A percentile compares a stretch with the other conserved stretches of the same genome.
Evolutionary conservation across 768 basidiomycete species (phyloP).

Genomic region (Russula emetica): DNA sequence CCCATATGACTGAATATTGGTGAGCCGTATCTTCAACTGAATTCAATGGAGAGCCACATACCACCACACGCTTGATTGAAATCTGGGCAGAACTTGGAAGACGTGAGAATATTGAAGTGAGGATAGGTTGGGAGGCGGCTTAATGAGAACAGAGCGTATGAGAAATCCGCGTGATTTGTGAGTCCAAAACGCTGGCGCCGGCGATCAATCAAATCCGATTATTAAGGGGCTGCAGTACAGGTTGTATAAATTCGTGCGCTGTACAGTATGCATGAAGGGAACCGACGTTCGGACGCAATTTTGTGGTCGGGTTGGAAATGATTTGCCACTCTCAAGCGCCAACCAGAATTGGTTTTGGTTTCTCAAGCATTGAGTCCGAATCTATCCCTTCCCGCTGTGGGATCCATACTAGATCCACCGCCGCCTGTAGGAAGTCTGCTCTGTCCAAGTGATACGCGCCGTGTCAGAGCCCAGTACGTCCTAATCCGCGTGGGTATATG

Average conservation of each 20-base stretch:
- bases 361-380: background rate
- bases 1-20: background rate
- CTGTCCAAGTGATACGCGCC: background rate
- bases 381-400: background rate
- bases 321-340: background rate
- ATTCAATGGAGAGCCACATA: background rate
- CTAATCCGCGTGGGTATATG: background rate
- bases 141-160: background rate
- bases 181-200: background rate
- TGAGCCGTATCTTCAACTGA: background rate
- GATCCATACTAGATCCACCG: background rate
- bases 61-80: background rate
- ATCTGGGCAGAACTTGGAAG: too few relatives aligned
- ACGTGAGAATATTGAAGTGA: too few relatives aligned
- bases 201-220: background rate
- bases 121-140: background rate
- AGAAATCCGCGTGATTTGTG: background rate
- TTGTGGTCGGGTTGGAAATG: background rate
- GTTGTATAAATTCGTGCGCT: too few relatives aligned
- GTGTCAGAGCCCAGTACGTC: background rate
- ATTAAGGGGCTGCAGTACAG: background rate
- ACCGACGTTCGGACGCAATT: background rate
- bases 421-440: background rate
- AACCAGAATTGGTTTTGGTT: background rate
- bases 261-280: background rate